Evolutionary conservation across 768 basidiomycete species (phyloP).

Genomic region (Pleurotus salmoneostramineus): DNA sequence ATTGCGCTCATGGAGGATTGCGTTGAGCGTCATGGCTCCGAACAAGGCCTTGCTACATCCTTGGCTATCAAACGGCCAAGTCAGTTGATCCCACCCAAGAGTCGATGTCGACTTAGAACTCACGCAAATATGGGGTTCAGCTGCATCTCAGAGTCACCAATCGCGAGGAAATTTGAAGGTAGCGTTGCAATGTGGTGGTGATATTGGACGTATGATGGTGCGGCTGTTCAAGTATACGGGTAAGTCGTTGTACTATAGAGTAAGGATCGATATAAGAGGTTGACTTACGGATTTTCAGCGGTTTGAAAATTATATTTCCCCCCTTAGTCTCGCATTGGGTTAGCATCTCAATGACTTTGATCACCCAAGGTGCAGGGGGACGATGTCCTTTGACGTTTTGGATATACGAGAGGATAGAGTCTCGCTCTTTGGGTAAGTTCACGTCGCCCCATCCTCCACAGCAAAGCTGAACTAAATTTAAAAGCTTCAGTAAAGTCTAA

Average conservation of each 20-base stretch:
- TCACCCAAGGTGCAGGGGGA: background rate
- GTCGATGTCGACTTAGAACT: background rate
- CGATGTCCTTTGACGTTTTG: background rate
- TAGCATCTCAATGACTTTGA: background rate
- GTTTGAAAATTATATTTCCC: background rate
- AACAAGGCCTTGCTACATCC: conserved; percentile 17
- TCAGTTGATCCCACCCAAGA: background rate
- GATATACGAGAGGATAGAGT: background rate
- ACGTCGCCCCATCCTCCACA: conserved; percentile 6
- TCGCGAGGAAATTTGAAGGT: conserved; percentile 18
- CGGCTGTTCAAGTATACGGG: background rate
- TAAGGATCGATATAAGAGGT: background rate
- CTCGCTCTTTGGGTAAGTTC: background rate
- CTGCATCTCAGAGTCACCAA: conserved; percentile 17
- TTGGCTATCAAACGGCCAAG: conserved; percentile 3
- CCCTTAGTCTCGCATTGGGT: background rate
- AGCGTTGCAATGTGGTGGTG: conserved; percentile 11
- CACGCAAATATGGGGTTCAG: conserved; percentile 18
- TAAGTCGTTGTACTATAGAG: no score
- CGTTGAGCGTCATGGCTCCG: conserved; percentile 15
- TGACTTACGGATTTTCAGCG: background rate
- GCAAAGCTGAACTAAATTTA: background rate
- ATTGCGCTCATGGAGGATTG: conserved; percentile 7
- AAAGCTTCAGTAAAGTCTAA: no score
- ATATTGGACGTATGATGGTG: conserved; percentile 13